phyloP scores from a whole-genome alignment of 2,329 filamentous ascomycete genomes.

The Cytospora leucostoma region DNA sequence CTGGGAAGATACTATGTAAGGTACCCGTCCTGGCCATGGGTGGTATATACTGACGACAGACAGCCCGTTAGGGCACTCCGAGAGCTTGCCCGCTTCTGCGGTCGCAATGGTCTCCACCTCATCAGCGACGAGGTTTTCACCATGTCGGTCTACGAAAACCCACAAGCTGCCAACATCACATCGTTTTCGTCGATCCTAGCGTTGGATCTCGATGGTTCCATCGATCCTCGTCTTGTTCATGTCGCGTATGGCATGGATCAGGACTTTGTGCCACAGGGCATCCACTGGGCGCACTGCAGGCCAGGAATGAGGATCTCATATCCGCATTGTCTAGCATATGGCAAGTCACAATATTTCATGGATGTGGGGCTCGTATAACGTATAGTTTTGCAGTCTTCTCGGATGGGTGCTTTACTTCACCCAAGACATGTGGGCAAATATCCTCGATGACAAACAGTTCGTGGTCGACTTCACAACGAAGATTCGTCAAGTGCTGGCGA shows the following conservation, averaged over 20 bases:
- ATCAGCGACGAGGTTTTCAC: slow-evolving; percentile 47
- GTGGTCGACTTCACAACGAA: slow-evolving; percentile 45
- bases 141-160: slow-evolving; percentile 48
- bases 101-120: slow-evolving; percentile 51
- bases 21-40: not conserved
- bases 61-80: slow-evolving; percentile 33
- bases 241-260: slow-evolving; percentile 50
- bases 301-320: slow-evolving; percentile 42
- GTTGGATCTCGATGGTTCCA: slow-evolving; percentile 45
- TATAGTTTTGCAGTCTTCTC: slow-evolving; percentile 37
- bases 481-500: slow-evolving; percentile 39
- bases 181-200: slow-evolving; percentile 51
- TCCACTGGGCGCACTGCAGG: not conserved
- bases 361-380: not conserved
- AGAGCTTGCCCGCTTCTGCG: slow-evolving; percentile 38
- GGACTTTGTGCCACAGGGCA: slow-evolving; percentile 42
- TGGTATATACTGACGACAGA: slow-evolving; percentile 9
- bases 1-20: slow-evolving; percentile 36
- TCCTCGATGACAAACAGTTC: slow-evolving; percentile 48
- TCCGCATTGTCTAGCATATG: slow-evolving; percentile 40
- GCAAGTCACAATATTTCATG: slow-evolving; percentile 5
- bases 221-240: slow-evolving; percentile 53
- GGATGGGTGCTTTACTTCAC: slow-evolving; percentile 48
- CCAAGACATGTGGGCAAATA: slow-evolving; percentile 42
- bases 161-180: slow-evolving; percentile 22